Evolutionary conservation across 1,284 basidiomycete genomes (phyloP).

Genomic region (Rhodofomes roseus): DNA sequence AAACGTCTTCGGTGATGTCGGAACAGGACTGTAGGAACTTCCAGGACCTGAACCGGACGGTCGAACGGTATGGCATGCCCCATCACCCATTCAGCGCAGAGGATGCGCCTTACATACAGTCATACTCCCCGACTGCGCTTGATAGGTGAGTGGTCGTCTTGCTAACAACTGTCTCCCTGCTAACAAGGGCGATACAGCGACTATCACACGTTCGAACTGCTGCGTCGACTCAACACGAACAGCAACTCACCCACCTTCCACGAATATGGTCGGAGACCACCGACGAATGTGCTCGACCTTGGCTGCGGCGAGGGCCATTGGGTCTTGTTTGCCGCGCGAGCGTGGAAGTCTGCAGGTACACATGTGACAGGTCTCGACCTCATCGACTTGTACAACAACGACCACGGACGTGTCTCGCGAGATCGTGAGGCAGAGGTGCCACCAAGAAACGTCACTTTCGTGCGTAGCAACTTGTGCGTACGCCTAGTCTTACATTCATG

Average conservation of each 20-base stretch:
- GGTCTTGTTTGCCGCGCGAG: constrained; percentile 52
- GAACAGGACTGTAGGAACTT: neutral
- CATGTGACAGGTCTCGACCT: constrained; percentile 63
- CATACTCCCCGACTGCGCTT: constrained; percentile 52
- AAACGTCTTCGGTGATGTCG: neutral
- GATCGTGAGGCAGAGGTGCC: constrained; percentile 15
- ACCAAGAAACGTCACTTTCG: constrained; percentile 49
- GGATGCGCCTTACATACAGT: constrained; percentile 60
- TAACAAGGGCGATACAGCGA: constrained; percentile 40
- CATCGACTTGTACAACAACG: constrained; percentile 42
- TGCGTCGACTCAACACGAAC: constrained; percentile 46
- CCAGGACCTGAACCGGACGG: constrained; percentile 14
- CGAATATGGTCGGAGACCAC: constrained; percentile 47
- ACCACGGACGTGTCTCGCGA: constrained; percentile 22
- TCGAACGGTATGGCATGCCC: constrained; percentile 34
- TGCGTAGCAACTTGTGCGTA: constrained; percentile 64
- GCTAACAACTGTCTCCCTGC: neutral
- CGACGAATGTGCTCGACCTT: constrained; percentile 59
- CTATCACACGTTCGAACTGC: constrained; percentile 46
- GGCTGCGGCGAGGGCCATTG: constrained; percentile 70
- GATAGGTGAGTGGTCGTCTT: constrained; percentile 48
- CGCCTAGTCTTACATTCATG: constrained; percentile 7
- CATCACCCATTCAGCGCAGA: constrained; percentile 45
- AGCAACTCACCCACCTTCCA: constrained; percentile 53
- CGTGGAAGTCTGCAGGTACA: constrained; percentile 49